Conservation (phyloP, 108 stramenopile species). For the Pseudonitzschia multiseries region DNA sequence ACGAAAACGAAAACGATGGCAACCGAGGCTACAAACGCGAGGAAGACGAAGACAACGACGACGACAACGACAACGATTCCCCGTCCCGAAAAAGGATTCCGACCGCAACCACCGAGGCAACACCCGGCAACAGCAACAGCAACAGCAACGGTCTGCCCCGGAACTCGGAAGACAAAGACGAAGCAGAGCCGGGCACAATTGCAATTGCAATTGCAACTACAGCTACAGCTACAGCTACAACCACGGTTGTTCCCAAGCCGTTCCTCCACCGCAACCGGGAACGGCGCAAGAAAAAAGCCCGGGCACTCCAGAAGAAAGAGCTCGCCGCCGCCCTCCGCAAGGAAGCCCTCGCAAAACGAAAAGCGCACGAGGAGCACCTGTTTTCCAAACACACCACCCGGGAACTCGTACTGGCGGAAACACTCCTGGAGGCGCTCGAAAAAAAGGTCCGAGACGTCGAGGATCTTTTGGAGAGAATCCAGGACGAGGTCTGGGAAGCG, state of each 20-base stretch:
- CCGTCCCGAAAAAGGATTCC: background rate
- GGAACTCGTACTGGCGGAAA: constrained; percentile 37
- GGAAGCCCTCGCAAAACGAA: constrained; percentile 7
- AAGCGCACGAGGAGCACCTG: constrained; percentile 1
- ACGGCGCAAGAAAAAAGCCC: constrained; percentile 11
- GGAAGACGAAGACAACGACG: background rate
- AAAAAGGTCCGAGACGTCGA: constrained; percentile 38
- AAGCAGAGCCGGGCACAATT: too few species aligned
- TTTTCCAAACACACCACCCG: constrained; percentile 19
- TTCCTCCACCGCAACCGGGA: constrained; percentile 22
- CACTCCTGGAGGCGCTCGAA: constrained; percentile 14
- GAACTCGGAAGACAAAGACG: too few species aligned
- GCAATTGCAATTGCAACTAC: too few species aligned
- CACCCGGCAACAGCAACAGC: too few species aligned
- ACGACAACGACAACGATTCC: too few species aligned
- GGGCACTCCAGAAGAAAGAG: constrained; percentile 16
- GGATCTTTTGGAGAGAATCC: constrained; percentile 38
- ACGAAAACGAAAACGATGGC: background rate
- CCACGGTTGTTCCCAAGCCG: constrained; percentile 11
- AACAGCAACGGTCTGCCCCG: too few species aligned
- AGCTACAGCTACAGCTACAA: too few species aligned
- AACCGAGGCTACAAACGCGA: background rate
- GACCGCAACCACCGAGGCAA: background rate
- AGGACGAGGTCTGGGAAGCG: constrained; percentile 49
- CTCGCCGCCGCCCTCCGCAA: background rate